Base-by-base conservation (phyloP, 139 green algal genomes). In the Diplosphaera chodatii region DNA sequence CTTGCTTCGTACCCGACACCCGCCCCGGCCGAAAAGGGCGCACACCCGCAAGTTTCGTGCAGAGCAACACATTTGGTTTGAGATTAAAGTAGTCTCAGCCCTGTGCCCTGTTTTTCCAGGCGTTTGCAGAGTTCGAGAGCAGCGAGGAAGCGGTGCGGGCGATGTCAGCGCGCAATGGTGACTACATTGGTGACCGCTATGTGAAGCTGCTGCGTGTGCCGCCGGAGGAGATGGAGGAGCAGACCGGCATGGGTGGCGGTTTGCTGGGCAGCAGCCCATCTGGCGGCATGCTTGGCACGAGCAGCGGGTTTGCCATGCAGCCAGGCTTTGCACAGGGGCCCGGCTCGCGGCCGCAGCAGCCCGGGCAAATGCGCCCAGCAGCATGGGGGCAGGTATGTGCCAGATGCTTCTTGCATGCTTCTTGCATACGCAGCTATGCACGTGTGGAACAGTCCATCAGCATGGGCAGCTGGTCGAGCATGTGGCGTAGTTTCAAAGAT, bases 111-210 rank as follows among this genome's bases (percentile, higher is more conserved):
- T 27, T n/a, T n/a, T n/a, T 37, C 55, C 76, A 87, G 82, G 82
- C 79, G 1, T 88, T 88, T 66, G 82, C 82, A 0, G 82, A 88
- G 41, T 88, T 88, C 63, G 77, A 77, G 16, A 82, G 37, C 59
- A 85, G 77, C 62, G 79, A 85, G 30, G 82, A 88, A 68, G 13
- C 2, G 2, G 48, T 59, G 10, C 81, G 88, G 81, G 85, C 85
- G 1, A 78, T 91, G 34, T 69, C 70, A 40, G 87, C 48, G 18
- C 48, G 87, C 66, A 91, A 91, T 67, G 85, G 85, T 0, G 78
- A 89, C 37, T 91, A 86, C 72, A 84, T 91, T 23, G 85, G 85
- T 1, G 83, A 91, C 48, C 83, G 85, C 29, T 91, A 91, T 55
- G 85, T 91, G 32, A 79, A 85, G 18, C 77, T 91, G 48, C 71